phyloP scores from a whole-genome alignment of 129 eudicot species.

The Solidago caesia region DNA sequence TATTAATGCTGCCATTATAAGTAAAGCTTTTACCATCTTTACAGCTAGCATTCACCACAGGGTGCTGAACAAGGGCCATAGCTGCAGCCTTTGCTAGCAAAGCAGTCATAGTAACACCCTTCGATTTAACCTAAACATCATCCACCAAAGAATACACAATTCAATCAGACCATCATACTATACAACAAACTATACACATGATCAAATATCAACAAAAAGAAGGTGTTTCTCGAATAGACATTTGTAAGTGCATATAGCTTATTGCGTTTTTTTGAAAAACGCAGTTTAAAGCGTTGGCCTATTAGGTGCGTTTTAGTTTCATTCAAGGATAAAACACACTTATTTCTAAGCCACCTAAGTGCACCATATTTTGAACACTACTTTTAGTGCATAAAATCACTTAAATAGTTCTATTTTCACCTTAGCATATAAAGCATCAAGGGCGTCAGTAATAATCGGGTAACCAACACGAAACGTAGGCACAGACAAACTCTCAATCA shows the following conservation, averaged over 20 bases:
- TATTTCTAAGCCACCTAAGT: too few relatives aligned
- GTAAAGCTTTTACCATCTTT: slow-evolving; percentile 96
- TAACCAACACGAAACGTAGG: slow-evolving; percentile 91
- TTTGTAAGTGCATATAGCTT: too few relatives aligned
- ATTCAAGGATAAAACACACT: too few relatives aligned
- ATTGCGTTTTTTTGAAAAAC: too few relatives aligned
- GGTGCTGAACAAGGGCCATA: slow-evolving; percentile 91
- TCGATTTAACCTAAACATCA: slow-evolving; percentile 62
- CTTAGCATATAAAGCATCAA: slow-evolving; percentile 84
- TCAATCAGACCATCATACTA: slow-evolving; percentile 5
- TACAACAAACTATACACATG: background rate
- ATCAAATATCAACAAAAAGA: slow-evolving; percentile 13
- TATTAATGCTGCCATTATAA: slow-evolving; percentile 71
- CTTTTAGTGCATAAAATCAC: background rate
- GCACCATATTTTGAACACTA: too few relatives aligned
- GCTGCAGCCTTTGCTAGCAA: slow-evolving; percentile 95
- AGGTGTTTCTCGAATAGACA: background rate
- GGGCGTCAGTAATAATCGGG: slow-evolving; percentile 73
- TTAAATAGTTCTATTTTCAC: slow-evolving; percentile 25
- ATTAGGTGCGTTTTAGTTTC: too few relatives aligned
- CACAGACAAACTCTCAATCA: slow-evolving; percentile 85
- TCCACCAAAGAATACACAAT: slow-evolving; percentile 3
- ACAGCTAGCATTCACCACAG: slow-evolving; percentile 81
- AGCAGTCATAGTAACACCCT: slow-evolving; percentile 95
- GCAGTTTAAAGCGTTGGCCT: too few relatives aligned